Conservation (phyloP, 768 basidiomycete species). For the Clitopilus passeckerianus region DNA sequence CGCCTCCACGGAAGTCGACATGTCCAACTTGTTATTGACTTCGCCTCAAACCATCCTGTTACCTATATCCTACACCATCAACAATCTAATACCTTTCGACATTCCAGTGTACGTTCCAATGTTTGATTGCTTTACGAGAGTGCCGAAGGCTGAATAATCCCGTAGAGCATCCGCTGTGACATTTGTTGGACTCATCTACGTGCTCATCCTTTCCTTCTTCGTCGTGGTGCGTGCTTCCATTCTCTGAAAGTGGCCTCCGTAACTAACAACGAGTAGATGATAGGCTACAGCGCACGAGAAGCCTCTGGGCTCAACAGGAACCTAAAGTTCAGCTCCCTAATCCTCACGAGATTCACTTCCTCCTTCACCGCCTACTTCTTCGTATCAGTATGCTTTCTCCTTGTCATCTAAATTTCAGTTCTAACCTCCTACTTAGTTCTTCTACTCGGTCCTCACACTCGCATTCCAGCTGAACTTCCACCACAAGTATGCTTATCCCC, state of each 20-base stretch:
- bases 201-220: slow-evolving; percentile 39
- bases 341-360: slow-evolving; percentile 27
- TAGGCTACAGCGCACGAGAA: slow-evolving; percentile 31
- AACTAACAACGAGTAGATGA: slow-evolving; percentile 16
- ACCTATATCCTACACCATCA: slow-evolving; percentile 42
- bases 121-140: not conserved
- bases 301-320: slow-evolving; percentile 27
- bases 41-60: slow-evolving; percentile 47
- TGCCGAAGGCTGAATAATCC: not conserved
- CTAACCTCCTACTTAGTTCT: slow-evolving; percentile 31
- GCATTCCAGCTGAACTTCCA: slow-evolving; percentile 59
- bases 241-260: not conserved
- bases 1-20: slow-evolving; percentile 24
- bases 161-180: slow-evolving; percentile 49
- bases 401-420: not conserved
- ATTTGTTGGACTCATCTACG: slow-evolving; percentile 55
- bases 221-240: slow-evolving; percentile 25
- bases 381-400: slow-evolving; percentile 25
- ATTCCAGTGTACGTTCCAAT: slow-evolving; percentile 52
- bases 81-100: slow-evolving; percentile 57
- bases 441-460: slow-evolving; percentile 57
- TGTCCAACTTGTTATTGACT: slow-evolving; percentile 29
- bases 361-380: slow-evolving; percentile 29
- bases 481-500: slow-evolving; percentile 17
- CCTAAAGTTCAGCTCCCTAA: slow-evolving; percentile 26